Evolutionary conservation across 2,329 filamentous ascomycete species (phyloP).

Genomic region (Cordyceps cateniannulata): DNA sequence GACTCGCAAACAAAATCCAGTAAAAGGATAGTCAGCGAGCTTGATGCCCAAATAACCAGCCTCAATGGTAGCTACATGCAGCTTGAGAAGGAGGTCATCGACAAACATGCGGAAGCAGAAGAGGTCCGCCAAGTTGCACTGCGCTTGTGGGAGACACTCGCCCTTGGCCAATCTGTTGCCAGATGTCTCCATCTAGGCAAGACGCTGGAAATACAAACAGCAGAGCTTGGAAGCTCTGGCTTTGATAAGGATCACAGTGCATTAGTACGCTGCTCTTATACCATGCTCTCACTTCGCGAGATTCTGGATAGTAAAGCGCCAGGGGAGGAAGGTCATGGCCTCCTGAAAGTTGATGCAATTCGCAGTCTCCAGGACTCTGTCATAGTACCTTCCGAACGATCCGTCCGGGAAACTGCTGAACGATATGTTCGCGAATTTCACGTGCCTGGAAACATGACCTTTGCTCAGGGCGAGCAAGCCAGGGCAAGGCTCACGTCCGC

Average conservation of each 20-base stretch:
- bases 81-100: constrained; percentile 77
- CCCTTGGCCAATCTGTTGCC: constrained; percentile 67
- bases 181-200: constrained; percentile 75
- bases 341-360: constrained; percentile 69
- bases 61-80: constrained; percentile 81
- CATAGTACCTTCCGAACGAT: constrained; percentile 64
- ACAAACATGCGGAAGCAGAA: constrained; percentile 79
- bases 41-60: constrained; percentile 72
- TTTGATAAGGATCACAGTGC: constrained; percentile 68
- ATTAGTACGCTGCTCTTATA: constrained; percentile 75
- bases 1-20: constrained; percentile 67
- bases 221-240: constrained; percentile 46
- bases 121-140: constrained; percentile 72
- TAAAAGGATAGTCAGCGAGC: constrained; percentile 62
- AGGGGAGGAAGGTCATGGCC: constrained; percentile 68
- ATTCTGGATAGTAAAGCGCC: constrained; percentile 60
- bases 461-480: constrained; percentile 64
- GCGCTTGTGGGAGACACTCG: constrained; percentile 73
- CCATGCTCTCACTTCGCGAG: constrained; percentile 68
- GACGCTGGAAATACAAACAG: constrained; percentile 80
- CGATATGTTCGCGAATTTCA: constrained; percentile 80
- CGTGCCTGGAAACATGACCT: constrained; percentile 51
- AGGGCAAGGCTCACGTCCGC: constrained; percentile 69
- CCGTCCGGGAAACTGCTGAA: constrained; percentile 66
- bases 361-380: constrained; percentile 63